phyloP scores from a whole-genome alignment of 805 yeast species.

The Metschnikowia dekortorum region DNA sequence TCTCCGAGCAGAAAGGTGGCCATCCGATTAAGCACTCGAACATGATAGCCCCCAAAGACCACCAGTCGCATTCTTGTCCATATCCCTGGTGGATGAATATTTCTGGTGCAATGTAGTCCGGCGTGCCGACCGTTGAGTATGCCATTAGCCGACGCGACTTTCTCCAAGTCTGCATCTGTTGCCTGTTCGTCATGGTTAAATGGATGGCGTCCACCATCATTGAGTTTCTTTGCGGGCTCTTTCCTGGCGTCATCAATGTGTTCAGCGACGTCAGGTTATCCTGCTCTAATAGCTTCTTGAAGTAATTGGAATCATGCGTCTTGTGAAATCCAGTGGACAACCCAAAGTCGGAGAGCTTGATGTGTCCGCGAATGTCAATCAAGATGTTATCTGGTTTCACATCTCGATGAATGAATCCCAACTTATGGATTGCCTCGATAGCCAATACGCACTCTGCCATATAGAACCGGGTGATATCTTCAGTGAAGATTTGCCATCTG shows the following conservation, averaged over 20 bases:
- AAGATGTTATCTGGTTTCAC: conserved; percentile 95
- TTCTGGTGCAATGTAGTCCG: conserved; percentile 95
- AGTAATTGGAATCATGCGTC: conserved; percentile 87
- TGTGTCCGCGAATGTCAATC: conserved; percentile 73
- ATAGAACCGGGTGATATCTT: conserved; percentile 87
- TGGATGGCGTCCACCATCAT: conserved; percentile 93
- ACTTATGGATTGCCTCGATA: conserved; percentile 87
- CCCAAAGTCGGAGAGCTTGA: conserved; percentile 71
- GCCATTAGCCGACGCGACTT: conserved; percentile 90
- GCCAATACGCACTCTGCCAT: conserved; percentile 96
- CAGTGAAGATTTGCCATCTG: conserved; percentile 90
- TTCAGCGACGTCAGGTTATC: conserved; percentile 39
- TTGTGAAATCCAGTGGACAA: conserved; percentile 87
- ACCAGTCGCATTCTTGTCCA: conserved; percentile 97
- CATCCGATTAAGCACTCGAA: conserved; percentile 93
- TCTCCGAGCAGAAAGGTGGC: conserved; percentile 96
- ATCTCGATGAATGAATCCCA: conserved; percentile 94
- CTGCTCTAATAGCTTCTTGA: conserved; percentile 69
- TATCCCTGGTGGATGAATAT: conserved; percentile 90
- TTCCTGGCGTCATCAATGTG: conserved; percentile 18
- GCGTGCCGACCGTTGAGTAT: conserved; percentile 93
- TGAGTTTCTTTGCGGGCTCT: conserved; percentile 50
- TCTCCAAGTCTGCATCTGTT: conserved; percentile 95
- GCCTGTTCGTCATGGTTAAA: conserved; percentile 90
- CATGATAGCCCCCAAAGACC: conserved; percentile 96